Conservation (phyloP, 805 yeast genomes). For the Kazachstania psychrophila region DNA sequence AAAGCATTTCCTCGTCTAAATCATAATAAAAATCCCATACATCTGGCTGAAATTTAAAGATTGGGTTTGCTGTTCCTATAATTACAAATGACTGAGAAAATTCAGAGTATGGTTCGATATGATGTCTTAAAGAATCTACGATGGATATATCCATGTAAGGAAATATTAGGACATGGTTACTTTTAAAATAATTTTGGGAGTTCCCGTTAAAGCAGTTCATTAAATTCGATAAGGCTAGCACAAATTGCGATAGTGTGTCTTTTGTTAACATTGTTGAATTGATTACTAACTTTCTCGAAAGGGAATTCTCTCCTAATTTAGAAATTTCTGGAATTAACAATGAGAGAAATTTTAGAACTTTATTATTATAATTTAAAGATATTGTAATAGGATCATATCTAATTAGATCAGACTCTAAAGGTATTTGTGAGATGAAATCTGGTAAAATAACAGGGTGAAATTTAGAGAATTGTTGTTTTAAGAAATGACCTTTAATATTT, state of each 20-base stretch:
- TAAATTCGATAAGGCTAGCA: conserved; percentile 33
- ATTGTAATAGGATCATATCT: conserved; percentile 14
- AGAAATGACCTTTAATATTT: conserved; percentile 12
- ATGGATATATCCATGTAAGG: conserved; percentile 58
- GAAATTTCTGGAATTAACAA: conserved; percentile 29
- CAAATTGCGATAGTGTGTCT: conserved; percentile 36
- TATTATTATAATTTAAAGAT: conserved; percentile 17
- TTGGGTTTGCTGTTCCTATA: conserved; percentile 62
- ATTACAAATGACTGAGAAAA: conserved; percentile 29
- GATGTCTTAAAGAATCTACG: conserved; percentile 36
- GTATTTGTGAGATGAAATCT: conserved; percentile 29
- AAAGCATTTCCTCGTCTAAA: conserved; percentile 42
- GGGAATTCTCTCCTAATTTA: conserved; percentile 33
- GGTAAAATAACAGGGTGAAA: conserved; percentile 32
- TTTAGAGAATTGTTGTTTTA: conserved; percentile 22
- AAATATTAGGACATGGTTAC: conserved; percentile 35
- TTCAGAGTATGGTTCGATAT: conserved; percentile 26
- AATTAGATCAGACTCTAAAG: conserved; percentile 21
- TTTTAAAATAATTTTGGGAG: conserved; percentile 32
- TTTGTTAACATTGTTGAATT: conserved; percentile 35
- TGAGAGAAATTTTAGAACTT: conserved; percentile 25
- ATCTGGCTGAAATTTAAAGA: conserved; percentile 44
- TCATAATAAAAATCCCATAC: conserved; percentile 58
- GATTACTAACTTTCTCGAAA: conserved; percentile 29
- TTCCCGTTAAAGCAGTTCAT: conserved; percentile 30